A percentile compares a stretch with the other conserved stretches of the same genome.
These are phyloP conservation scores for Tolypocladium cylindrosporum DNA, from an alignment of 2,329 filamentous ascomycete species.

Conservation along the genomic window DNA sequence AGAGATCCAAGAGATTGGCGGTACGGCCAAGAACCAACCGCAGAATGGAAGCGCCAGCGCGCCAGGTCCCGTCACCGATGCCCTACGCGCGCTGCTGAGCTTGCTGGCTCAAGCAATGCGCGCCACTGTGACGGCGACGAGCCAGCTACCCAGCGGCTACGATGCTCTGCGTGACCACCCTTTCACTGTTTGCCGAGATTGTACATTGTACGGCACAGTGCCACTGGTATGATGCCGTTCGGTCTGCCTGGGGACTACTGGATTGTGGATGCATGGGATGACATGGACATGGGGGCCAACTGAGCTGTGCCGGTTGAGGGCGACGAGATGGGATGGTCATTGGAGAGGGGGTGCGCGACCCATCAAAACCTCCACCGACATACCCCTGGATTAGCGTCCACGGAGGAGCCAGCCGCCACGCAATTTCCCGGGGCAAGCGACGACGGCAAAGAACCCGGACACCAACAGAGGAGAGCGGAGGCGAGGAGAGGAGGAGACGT, in stretches of 20 bases:
- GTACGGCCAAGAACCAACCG: neutral
- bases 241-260: neutral
- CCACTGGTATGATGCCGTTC: neutral
- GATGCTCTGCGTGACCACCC: neutral
- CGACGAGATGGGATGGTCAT: neutral
- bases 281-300: neutral
- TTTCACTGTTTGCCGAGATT: neutral
- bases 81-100: neutral
- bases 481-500: neutral
- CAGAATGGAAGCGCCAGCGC: neutral
- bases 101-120: neutral
- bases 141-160: neutral
- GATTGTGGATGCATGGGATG: neutral
- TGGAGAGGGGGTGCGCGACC: slow-evolving; percentile 1
- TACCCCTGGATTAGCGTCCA: slow-evolving; percentile 8
- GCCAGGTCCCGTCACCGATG: neutral
- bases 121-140: neutral
- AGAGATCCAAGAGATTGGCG: slow-evolving; percentile 4
- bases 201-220: neutral
- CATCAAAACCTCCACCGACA: slow-evolving; percentile 4
- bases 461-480: neutral
- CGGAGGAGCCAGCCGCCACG: slow-evolving; percentile 3
- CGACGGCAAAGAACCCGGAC: neutral
- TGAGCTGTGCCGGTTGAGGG: neutral
- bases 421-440: slow-evolving; percentile 12